phyloP scores from a whole-genome alignment of 352 stramenopile species.

The Phytophthora tentaculata region DNA sequence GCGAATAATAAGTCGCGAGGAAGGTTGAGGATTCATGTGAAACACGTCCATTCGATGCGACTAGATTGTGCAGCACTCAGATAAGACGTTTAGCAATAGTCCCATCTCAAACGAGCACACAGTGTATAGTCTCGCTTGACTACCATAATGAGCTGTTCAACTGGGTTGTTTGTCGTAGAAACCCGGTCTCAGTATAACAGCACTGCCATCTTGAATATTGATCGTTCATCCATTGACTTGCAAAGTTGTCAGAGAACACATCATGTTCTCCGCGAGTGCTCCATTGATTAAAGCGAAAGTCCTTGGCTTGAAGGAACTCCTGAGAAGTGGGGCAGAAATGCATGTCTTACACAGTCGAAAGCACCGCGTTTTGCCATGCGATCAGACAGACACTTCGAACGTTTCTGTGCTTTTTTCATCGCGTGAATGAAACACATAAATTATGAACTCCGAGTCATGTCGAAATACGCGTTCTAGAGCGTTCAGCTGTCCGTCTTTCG shows the following conservation, averaged over 20 bases:
- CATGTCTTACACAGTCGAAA: not conserved
- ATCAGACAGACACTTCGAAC: not conserved
- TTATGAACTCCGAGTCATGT: too few species aligned
- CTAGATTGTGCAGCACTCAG: not conserved
- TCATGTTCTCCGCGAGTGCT: not conserved
- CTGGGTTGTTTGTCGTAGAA: slow-evolving; percentile 8
- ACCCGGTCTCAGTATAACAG: not conserved
- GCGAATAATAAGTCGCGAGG: not conserved
- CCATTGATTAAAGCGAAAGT: not conserved
- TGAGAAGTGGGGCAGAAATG: not conserved
- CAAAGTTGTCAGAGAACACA: not conserved
- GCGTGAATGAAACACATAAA: too few species aligned
- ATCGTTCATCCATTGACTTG: not conserved
- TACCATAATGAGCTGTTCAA: slow-evolving; percentile 18
- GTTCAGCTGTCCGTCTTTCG: too few species aligned
- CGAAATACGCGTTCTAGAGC: too few species aligned
- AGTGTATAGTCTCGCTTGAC: slow-evolving; percentile 29
- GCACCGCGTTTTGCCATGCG: not conserved
- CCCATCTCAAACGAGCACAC: slow-evolving; percentile 11
- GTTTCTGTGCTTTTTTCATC: not conserved
- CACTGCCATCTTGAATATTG: not conserved
- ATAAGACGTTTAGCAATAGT: not conserved
- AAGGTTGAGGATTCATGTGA: not conserved
- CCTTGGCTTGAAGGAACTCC: not conserved
- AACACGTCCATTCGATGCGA: not conserved